A percentile compares a stretch with the other conserved stretches of the same genome.
Evolutionary conservation across 495 filamentous ascomycete genomes (phyloP).

Genomic region (Thozetella sp.): DNA sequence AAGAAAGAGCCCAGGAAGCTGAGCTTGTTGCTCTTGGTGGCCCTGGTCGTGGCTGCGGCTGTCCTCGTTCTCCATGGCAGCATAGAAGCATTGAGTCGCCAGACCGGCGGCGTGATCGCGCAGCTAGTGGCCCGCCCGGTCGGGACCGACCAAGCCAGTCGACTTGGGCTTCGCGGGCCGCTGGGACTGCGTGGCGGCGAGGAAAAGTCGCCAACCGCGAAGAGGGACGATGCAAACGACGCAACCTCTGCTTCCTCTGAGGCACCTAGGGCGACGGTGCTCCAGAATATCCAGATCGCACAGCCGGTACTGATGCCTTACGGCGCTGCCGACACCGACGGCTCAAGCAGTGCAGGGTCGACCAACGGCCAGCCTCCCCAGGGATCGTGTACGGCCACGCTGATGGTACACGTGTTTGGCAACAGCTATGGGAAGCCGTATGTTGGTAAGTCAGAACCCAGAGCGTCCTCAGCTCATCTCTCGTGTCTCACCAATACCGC

Average conservation of each 20-base stretch:
- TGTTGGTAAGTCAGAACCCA: constrained; percentile 56
- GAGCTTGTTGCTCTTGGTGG: too few species aligned
- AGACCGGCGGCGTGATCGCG: too few species aligned
- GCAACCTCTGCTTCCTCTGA: constrained; percentile 12
- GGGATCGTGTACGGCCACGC: constrained; percentile 48
- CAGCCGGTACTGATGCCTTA: constrained; percentile 59
- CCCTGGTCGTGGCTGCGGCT: too few species aligned
- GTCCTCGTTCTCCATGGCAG: too few species aligned
- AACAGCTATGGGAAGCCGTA: constrained; percentile 80
- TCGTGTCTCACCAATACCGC: background rate
- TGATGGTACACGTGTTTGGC: constrained; percentile 77
- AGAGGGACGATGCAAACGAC: constrained; percentile 1
- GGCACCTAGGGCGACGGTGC: constrained; percentile 24
- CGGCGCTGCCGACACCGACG: constrained; percentile 39
- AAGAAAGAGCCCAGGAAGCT: too few species aligned
- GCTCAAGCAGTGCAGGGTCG: constrained; percentile 14
- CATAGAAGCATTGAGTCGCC: too few species aligned
- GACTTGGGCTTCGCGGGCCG: too few species aligned
- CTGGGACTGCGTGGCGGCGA: background rate
- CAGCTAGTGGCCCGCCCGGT: too few species aligned
- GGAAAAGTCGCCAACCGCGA: background rate
- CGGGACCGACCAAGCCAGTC: too few species aligned
- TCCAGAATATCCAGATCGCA: constrained; percentile 71
- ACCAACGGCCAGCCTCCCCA: constrained; percentile 14
- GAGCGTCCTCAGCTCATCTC: constrained; percentile 3